Base-by-base conservation (phyloP, 441 rosid genomes). In the Arabidopsis hybrid region DNA sequence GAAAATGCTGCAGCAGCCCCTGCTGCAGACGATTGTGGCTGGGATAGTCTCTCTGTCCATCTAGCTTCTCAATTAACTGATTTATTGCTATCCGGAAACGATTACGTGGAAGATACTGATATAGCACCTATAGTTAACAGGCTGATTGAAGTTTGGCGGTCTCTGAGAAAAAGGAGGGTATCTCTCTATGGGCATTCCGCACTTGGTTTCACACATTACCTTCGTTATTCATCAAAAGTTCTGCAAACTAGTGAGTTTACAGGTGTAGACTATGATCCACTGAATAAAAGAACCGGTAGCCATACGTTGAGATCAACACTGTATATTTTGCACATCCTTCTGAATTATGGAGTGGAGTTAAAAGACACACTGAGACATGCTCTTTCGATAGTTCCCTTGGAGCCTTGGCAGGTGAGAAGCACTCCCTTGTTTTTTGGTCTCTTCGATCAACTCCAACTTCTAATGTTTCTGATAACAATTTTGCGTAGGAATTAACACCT, bases 141-240 rank as follows among this genome's bases (percentile, higher is more conserved):
- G 69, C 84, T 95, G 75, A 81, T 89, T 77, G 89, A 83, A 67
- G 65, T 93, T 79, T 95, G 97, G 97, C 83, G 94, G 98, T 86
- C 91, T 65, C 78, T 95, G 82, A 90, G 99, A 82, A 87, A 81
- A 83, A 86, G 99, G 83, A 84, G 93, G 72, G 95, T 95, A 63
- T 87, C 92, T 66, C 92, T 93, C 59, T 95, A 91, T 82, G 95
- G 98, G 73, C 83, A 84, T 83, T 93, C 99, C 62, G 98, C 95
- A 68, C 81, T 72, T 83, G 97, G 94, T 82, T 95, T 93, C 79
- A 82, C 85, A 85, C 84, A 88, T 43, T 93, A 85, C 80, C 92
- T 95, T 71, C 86, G 80, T 61, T 84, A 85, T 85, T 86, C 99
- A 50, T 89, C 97, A 55, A 57, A 83, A 76, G 86, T 76, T 73